Conservation (phyloP, 805 yeast species). For the Candida oleophila region DNA sequence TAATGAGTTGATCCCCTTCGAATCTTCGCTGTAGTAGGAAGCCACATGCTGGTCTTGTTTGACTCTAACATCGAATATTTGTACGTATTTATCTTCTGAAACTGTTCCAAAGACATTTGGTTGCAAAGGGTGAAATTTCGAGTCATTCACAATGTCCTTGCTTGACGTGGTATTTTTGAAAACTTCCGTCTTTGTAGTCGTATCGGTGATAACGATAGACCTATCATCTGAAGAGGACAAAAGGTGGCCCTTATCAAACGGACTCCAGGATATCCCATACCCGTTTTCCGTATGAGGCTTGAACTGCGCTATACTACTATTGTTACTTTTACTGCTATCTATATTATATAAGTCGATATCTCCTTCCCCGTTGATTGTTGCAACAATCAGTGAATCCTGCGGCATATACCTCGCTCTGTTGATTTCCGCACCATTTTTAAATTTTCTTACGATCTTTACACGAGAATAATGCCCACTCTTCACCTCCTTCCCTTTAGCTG, state of each 20-base stretch:
- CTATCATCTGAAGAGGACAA: conserved; percentile 68
- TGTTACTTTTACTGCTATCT: conserved; percentile 37
- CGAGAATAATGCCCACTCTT: conserved; percentile 45
- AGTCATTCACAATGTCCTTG: conserved; percentile 68
- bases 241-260: conserved; percentile 45
- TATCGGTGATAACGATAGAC: conserved; percentile 61
- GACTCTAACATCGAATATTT: conserved; percentile 54
- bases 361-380: conserved; percentile 71
- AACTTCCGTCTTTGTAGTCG: conserved; percentile 7
- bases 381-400: conserved; percentile 51
- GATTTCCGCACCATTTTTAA: conserved; percentile 61
- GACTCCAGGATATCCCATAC: conserved; percentile 72
- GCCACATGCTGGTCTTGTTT: conserved; percentile 19
- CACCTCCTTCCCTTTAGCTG: conserved; percentile 5
- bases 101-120: conserved; percentile 63
- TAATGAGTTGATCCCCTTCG: conserved; percentile 55
- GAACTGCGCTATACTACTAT: conserved; percentile 27
- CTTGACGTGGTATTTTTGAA: conserved; percentile 31
- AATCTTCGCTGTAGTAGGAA: conserved; percentile 22
- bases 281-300: conserved; percentile 66
- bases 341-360: conserved; percentile 53
- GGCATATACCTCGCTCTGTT: conserved; percentile 75
- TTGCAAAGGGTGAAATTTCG: conserved; percentile 63
- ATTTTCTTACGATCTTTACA: conserved; percentile 60
- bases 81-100: conserved; percentile 63